Percentiles rank a stretch among this genome's conserved stretches.
phyloP scores from a whole-genome alignment of 2,329 filamentous ascomycete species.

The Acrodontium crateriforme region DNA sequence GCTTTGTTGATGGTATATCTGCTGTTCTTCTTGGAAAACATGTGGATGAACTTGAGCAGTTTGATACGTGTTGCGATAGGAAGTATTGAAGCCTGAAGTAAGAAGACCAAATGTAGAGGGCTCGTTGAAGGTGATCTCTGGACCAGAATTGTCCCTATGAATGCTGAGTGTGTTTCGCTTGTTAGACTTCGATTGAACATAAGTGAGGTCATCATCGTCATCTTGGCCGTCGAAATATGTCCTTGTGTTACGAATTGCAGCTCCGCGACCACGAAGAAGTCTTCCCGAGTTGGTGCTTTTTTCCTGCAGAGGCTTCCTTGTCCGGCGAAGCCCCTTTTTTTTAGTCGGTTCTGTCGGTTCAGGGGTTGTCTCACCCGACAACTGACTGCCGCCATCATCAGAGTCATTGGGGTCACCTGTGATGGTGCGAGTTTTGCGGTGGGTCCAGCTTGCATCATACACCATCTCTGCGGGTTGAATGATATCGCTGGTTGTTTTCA shows the following conservation, averaged over 20 bases:
- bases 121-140: slow-evolving; percentile 21
- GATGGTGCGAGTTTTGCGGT: slow-evolving; percentile 30
- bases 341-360: slow-evolving; percentile 11
- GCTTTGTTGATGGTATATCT: slow-evolving; percentile 1
- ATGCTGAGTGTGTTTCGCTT: slow-evolving; percentile 27
- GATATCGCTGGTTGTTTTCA: slow-evolving; percentile 49
- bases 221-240: slow-evolving; percentile 20
- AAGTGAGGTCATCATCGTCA: slow-evolving; percentile 21
- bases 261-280: slow-evolving; percentile 7
- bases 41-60: slow-evolving; percentile 2
- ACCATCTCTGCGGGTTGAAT: slow-evolving; percentile 53
- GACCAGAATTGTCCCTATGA: slow-evolving; percentile 26
- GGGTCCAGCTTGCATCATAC: slow-evolving; percentile 34
- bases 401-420: slow-evolving; percentile 31
- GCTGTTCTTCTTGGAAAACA: not conserved
- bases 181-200: slow-evolving; percentile 14
- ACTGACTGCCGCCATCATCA: slow-evolving; percentile 17
- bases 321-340: slow-evolving; percentile 14
- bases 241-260: slow-evolving; percentile 5
- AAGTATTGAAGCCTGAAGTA: slow-evolving; percentile 1
- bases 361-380: slow-evolving; percentile 20
- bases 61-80: not conserved
- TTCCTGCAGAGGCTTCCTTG: slow-evolving; percentile 12
- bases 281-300: slow-evolving; percentile 17
- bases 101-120: slow-evolving; percentile 2